Percentiles rank a stretch among this genome's conserved stretches.
phyloP scores from a whole-genome alignment of 2,329 filamentous ascomycete genomes.

The Penicillium concentricum region DNA sequence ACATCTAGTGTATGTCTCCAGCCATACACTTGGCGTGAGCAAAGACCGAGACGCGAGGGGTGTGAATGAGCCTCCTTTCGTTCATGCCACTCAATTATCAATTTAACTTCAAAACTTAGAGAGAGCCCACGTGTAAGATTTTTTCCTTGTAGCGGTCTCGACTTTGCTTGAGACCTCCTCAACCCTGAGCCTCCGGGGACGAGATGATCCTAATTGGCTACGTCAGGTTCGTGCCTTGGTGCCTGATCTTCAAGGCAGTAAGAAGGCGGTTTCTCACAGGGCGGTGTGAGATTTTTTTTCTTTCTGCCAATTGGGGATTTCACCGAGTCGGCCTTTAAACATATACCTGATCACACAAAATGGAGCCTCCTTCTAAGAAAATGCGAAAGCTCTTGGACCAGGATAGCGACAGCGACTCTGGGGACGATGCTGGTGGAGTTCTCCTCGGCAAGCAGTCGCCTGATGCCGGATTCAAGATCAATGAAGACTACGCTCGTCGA shows the following conservation, averaged over 20 bases:
- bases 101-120: constrained; percentile 9
- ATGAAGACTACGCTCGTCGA: constrained; percentile 80
- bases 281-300: constrained; percentile 34
- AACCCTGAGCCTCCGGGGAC: constrained; percentile 18
- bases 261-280: constrained; percentile 3
- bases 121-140: constrained; percentile 17
- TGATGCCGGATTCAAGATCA: constrained; percentile 67
- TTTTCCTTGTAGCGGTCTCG: constrained; percentile 12
- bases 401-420: constrained; percentile 40
- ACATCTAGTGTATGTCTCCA: constrained; percentile 42
- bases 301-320: constrained; percentile 29
- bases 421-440: constrained; percentile 43
- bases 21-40: constrained; percentile 33
- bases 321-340: constrained; percentile 2
- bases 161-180: constrained; percentile 15
- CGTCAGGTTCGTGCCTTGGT: constrained; percentile 27
- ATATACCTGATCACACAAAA: constrained; percentile 17
- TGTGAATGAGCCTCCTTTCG: neutral
- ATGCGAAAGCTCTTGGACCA: constrained; percentile 43
- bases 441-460: constrained; percentile 32
- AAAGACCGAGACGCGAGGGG: constrained; percentile 4
- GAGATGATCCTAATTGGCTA: constrained; percentile 37
- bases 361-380: constrained; percentile 45
- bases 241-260: constrained; percentile 9
- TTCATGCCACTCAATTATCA: constrained; percentile 2